A percentile compares a stretch with the other conserved stretches of the same genome.
Conservation (phyloP, 176 grass and related monocot genomes). For the Cenchrus americanus region DNA sequence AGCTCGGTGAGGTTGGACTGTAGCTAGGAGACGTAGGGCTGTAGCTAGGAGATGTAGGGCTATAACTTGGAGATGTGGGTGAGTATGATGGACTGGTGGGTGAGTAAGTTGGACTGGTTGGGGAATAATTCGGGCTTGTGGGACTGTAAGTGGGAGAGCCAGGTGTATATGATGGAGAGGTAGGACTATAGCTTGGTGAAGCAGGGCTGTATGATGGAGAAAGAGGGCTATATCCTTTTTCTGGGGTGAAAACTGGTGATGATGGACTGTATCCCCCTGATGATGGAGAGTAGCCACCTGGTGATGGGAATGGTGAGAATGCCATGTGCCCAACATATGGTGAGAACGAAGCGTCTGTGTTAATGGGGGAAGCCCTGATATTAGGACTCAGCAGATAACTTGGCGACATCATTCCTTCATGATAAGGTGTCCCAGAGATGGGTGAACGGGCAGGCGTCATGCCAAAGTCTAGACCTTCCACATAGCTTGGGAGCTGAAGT, state of each 20-base stretch:
- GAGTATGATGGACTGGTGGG: constrained; percentile 67
- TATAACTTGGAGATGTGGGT: constrained; percentile 66
- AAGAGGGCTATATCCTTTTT: constrained; percentile 59
- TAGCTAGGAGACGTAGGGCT: constrained; percentile 67
- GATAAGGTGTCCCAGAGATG: constrained; percentile 79
- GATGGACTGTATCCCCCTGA: constrained; percentile 79
- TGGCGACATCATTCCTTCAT: constrained; percentile 97
- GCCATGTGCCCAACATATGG: constrained; percentile 93
- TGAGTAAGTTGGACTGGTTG: constrained; percentile 64
- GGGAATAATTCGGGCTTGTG: constrained; percentile 71
- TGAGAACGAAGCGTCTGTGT: constrained; percentile 80
- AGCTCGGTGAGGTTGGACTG: constrained; percentile 63
- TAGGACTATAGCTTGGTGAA: constrained; percentile 59
- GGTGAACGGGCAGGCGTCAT: constrained; percentile 83
- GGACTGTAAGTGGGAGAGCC: constrained; percentile 66
- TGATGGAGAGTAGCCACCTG: constrained; percentile 77
- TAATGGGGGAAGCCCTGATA: constrained; percentile 86
- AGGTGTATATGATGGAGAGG: constrained; percentile 65
- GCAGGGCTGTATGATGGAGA: constrained; percentile 65
- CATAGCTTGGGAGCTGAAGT: constrained; percentile 88
- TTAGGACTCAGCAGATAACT: constrained; percentile 91
- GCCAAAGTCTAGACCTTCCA: constrained; percentile 74
- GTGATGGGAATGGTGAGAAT: constrained; percentile 80
- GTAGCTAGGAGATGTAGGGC: constrained; percentile 62
- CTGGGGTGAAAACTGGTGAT: constrained; percentile 66